These are phyloP conservation scores for Penicillium subrubescens DNA, from an alignment of 495 filamentous ascomycete genomes.

Conservation along the genomic window DNA sequence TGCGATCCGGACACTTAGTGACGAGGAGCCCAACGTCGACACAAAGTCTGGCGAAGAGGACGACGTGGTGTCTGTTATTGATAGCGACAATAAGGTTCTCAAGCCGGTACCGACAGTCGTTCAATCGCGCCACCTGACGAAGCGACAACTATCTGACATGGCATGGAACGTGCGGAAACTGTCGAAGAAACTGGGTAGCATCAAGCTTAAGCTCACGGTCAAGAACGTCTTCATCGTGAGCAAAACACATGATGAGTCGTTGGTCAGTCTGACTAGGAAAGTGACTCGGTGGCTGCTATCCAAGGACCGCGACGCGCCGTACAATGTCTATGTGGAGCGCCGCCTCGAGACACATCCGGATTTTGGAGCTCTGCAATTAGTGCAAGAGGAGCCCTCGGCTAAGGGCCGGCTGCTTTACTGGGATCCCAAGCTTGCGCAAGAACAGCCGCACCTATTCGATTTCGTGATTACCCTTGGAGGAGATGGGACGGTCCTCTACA, in stretches of 20 bases:
- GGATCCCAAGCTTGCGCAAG: constrained; percentile 74
- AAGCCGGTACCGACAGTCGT: constrained; percentile 36
- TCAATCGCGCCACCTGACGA: constrained; percentile 75
- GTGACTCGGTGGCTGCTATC: constrained; percentile 85
- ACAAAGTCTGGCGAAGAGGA: constrained; percentile 20
- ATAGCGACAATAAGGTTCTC: constrained; percentile 23
- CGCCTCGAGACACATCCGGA: constrained; percentile 66
- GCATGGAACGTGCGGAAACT: constrained; percentile 91
- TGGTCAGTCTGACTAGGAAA: constrained; percentile 79
- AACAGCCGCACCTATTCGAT: constrained; percentile 85
- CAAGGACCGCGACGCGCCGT: constrained; percentile 64
- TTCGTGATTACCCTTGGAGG: constrained; percentile 94
- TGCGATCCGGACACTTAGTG: constrained; percentile 22
- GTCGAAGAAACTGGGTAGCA: constrained; percentile 77
- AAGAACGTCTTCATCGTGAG: constrained; percentile 85
- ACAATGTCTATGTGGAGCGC: constrained; percentile 79
- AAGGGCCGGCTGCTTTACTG: constrained; percentile 73
- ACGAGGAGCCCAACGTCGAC: constrained; percentile 26
- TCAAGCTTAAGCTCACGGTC: constrained; percentile 77
- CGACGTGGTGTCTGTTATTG: constrained; percentile 20
- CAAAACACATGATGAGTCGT: constrained; percentile 79
- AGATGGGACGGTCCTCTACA: constrained; percentile 93
- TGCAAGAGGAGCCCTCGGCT: constrained; percentile 58
- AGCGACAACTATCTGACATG: constrained; percentile 93
- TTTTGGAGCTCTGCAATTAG: constrained; percentile 68